Percentiles rank a stretch among this genome's conserved stretches.
Conservation (phyloP, 2,329 filamentous ascomycete species). For the Pleoardoris graminearum region DNA sequence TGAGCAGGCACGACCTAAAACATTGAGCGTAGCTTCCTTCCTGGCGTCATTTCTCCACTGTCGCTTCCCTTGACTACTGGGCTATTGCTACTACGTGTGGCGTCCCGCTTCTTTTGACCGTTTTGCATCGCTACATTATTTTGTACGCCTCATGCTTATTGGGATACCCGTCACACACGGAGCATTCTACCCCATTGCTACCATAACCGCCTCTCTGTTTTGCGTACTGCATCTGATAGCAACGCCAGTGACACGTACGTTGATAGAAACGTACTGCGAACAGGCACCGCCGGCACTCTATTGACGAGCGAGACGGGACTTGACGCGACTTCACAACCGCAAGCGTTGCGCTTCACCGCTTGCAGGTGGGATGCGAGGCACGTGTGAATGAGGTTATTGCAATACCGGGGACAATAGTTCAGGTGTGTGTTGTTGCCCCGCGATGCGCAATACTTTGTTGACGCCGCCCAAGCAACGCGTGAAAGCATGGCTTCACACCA, state of each 20-base stretch:
- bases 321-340: not conserved
- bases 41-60: not conserved
- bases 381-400: no score
- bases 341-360: not conserved
- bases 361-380: not conserved
- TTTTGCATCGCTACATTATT: not conserved
- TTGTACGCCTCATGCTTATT: not conserved
- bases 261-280: not conserved
- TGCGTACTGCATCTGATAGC: not conserved
- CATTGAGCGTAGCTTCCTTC: slow-evolving; percentile 1
- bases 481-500: slow-evolving; percentile 7
- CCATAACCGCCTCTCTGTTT: not conserved
- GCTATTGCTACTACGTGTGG: not conserved
- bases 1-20: no score
- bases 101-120: not conserved
- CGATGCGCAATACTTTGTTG: not conserved
- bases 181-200: not conserved
- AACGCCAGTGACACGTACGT: not conserved
- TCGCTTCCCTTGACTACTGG: not conserved
- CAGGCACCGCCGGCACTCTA: not conserved
- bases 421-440: no score
- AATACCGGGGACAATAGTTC: no score
- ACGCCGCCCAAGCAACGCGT: slow-evolving; percentile 2
- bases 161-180: not conserved
- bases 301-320: not conserved